These are phyloP conservation scores for Laburnicola sp. DNA, from an alignment of 2,329 filamentous ascomycete genomes.

Conservation along the genomic window DNA sequence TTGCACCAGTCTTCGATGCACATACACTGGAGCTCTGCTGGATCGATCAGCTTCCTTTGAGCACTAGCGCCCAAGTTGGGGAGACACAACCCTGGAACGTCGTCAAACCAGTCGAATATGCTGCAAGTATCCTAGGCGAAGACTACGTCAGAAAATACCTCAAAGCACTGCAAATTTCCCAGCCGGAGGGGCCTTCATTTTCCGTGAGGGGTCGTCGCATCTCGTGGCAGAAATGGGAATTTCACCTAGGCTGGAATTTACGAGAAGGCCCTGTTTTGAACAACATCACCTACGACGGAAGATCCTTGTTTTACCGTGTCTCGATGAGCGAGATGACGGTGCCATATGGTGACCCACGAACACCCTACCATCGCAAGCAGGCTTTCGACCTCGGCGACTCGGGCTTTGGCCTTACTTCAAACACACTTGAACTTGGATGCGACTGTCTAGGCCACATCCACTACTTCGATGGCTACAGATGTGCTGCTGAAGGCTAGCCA, in stretches of 20 bases:
- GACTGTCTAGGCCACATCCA: conserved; percentile 73
- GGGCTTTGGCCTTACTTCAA: conserved; percentile 67
- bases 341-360: conserved; percentile 64
- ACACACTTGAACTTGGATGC: conserved; percentile 70
- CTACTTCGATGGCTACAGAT: conserved; percentile 63
- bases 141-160: conserved; percentile 63
- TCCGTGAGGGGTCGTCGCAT: conserved; percentile 55
- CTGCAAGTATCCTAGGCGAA: conserved; percentile 67
- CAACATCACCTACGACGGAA: conserved; percentile 64
- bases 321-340: conserved; percentile 70
- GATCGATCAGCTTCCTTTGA: conserved; percentile 65
- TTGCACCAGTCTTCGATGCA: conserved; percentile 68
- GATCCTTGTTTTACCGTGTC: conserved; percentile 67
- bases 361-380: conserved; percentile 69
- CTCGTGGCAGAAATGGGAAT: conserved; percentile 72
- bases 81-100: conserved; percentile 61
- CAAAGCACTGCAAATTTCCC: conserved; percentile 66
- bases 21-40: conserved; percentile 66
- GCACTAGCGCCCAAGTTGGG: conserved; percentile 65
- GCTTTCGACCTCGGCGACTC: conserved; percentile 72
- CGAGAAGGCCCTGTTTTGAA: conserved; percentile 71
- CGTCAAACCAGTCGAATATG: conserved; percentile 57
- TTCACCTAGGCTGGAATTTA: conserved; percentile 69
- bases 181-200: conserved; percentile 68
- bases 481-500: conserved; percentile 62